These are phyloP conservation scores for Nicotiana sylvestris DNA, from an alignment of 257 asterid genomes.

Conservation along the genomic window DNA sequence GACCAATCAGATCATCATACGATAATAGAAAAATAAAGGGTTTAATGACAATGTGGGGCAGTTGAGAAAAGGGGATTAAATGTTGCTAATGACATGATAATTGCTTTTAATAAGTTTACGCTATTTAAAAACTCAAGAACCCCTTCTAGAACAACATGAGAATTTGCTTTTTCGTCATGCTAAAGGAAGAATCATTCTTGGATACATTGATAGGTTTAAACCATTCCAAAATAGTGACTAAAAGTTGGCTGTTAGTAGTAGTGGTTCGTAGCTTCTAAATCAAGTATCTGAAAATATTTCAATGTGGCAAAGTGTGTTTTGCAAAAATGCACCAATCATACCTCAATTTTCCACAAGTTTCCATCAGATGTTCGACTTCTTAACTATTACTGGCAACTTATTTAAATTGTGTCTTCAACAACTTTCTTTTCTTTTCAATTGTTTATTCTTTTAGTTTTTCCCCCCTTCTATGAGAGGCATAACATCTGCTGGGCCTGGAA, in stretches of 20 bases:
- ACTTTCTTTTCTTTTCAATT: not conserved
- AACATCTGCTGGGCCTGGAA: not conserved
- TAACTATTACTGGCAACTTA: not conserved
- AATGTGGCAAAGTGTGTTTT: slow-evolving; percentile 6
- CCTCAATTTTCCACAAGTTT: not conserved
- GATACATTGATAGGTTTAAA: not conserved
- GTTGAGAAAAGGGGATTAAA: not conserved
- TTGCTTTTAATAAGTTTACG: not conserved
- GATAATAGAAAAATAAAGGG: too few relatives aligned
- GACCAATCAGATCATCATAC: too few relatives aligned
- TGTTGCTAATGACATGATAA: not conserved
- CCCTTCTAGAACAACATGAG: not conserved
- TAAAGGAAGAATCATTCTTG: slow-evolving; percentile 9
- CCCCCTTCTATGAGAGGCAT: not conserved
- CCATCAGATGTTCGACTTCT: not conserved
- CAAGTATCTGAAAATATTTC: not conserved
- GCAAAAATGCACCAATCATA: not conserved
- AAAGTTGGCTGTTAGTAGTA: not conserved
- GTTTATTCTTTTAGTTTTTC: not conserved
- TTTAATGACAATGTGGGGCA: too few relatives aligned
- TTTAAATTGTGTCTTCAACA: not conserved
- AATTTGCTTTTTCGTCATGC: slow-evolving; percentile 9
- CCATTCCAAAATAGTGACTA: not conserved
- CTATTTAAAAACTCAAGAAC: not conserved
- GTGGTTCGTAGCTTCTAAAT: slow-evolving; percentile 19